Evolutionary conservation across 2,329 filamentous ascomycete species (phyloP), one percentile per base, ranked within the genome.

Genomic region (Colletotrichum abscissum): DNA sequence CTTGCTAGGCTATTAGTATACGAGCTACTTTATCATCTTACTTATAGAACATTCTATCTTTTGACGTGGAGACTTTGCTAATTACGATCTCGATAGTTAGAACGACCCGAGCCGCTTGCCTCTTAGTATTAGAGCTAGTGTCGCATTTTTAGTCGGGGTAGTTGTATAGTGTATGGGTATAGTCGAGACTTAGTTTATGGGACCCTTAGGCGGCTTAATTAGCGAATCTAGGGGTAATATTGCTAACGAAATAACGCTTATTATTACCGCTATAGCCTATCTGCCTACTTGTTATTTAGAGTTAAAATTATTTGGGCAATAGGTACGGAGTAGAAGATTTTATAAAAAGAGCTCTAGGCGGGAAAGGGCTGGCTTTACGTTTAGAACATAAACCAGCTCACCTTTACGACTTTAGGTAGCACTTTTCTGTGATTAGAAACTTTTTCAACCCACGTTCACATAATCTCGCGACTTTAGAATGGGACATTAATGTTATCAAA

Each of bases 101-200:
- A 63, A 63, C 42, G 60, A 63, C 42, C 60, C 60, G 60, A 63
- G 60, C 60, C 42, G 60, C 60, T 63, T 63, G 16, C 60, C 60
- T 22, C 60, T 46, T 63, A 42, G 60, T 42, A 63, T 63, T 16
- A 42, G 60, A 11, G 60, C 60, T 49, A 63, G 60, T 38, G 38
- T 30, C 26, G 60, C 60, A 42, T 63, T 63, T 35, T 38, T 63
- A 24, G 24, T 52, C 24, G 60, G 60, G 1, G 60, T 63, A 24
- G 60, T 49, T 24, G 60, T 42, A 14, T 63, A 42, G 60, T 63
- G 60, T 42, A 63, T 52, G 60, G 60, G 60, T 12, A 63, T 63
- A 42, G 60, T 63, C 30, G 60, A 63, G 38, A 63, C 60, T 19
- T 63, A 42, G 60, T 63, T 63, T 5, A 42, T 63, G 60, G 60